phyloP scores from a whole-genome alignment of 2,329 filamentous ascomycete species.

The Aschersonia sp. region DNA sequence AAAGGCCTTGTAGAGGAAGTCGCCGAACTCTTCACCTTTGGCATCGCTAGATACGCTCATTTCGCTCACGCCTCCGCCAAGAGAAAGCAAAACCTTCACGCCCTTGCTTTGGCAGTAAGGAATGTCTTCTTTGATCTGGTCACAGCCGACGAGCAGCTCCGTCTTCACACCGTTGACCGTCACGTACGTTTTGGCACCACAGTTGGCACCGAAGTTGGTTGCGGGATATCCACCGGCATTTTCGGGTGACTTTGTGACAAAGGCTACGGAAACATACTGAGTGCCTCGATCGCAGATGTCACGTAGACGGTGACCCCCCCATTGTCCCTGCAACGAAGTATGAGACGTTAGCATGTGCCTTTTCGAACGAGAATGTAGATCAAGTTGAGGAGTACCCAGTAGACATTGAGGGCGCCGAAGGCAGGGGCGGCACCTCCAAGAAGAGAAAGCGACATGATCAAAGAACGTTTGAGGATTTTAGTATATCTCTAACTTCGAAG shows the following conservation, averaged over 20 bases:
- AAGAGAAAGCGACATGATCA: constrained; percentile 5
- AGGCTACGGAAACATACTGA: constrained; percentile 22
- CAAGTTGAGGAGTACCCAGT: constrained; percentile 18
- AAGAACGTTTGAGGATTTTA: constrained; percentile 10
- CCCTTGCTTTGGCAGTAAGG: constrained; percentile 24
- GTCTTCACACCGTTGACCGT: constrained; percentile 10
- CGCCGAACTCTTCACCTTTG: constrained; percentile 20
- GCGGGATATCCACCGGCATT: constrained; percentile 19
- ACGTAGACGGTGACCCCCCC: constrained; percentile 15
- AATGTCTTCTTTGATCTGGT: constrained; percentile 22
- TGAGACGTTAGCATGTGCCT: constrained; percentile 1
- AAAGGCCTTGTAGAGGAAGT: constrained; percentile 23
- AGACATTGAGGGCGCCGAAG: constrained; percentile 18
- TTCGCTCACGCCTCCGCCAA: constrained; percentile 21
- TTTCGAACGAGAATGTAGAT: background rate
- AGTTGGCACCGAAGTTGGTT: constrained; percentile 20
- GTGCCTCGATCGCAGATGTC: constrained; percentile 21
- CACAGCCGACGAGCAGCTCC: constrained; percentile 20
- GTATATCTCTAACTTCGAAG: background rate
- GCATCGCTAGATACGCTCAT: constrained; percentile 16
- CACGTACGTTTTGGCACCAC: background rate
- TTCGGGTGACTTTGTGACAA: constrained; percentile 23
- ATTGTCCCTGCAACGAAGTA: constrained; percentile 17
- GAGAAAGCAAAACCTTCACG: constrained; percentile 27
- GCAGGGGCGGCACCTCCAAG: background rate